phyloP scores from a whole-genome alignment of 768 basidiomycete species.

The Pleurotus giganteus region DNA sequence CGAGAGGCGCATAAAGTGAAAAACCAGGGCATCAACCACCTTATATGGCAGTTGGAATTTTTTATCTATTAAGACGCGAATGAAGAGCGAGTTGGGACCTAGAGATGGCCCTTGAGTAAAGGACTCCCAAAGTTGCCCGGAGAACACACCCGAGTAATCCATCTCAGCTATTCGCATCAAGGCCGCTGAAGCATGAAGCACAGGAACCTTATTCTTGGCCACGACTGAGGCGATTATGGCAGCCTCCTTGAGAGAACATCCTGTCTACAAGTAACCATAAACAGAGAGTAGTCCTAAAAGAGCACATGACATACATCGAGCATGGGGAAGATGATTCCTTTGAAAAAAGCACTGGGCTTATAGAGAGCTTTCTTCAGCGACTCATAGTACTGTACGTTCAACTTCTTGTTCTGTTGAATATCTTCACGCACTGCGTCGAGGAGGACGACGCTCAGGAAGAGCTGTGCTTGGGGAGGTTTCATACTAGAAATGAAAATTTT shows the following conservation, averaged over 20 bases:
- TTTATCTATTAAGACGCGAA: conserved; percentile 95
- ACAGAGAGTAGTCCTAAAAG: not conserved
- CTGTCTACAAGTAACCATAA: conserved; percentile 35
- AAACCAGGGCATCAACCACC: conserved; percentile 94
- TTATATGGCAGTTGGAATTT: conserved; percentile 98
- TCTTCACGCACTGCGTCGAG: conserved; percentile 89
- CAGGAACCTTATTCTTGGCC: conserved; percentile 87
- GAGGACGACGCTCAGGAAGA: conserved; percentile 90
- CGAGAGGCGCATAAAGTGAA: conserved; percentile 96
- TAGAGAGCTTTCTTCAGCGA: conserved; percentile 90
- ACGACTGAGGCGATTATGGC: conserved; percentile 92
- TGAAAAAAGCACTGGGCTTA: conserved; percentile 98
- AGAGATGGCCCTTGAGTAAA: conserved; percentile 12
- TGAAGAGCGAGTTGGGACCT: conserved; percentile 95
- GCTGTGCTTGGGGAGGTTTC: conserved; percentile 91
- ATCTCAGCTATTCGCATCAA: conserved; percentile 90
- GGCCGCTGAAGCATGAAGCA: conserved; percentile 96
- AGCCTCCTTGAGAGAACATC: conserved; percentile 92
- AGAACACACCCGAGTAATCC: conserved; percentile 81
- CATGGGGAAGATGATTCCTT: conserved; percentile 94
- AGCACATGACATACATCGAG: conserved; percentile 63
- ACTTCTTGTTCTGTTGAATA: conserved; percentile 80
- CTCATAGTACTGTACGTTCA: conserved; percentile 93
- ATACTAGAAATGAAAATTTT: conserved; percentile 95
- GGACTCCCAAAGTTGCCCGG: not conserved